phyloP scores from a whole-genome alignment of 331 rosid species.

The Pyracantha coccinea region DNA sequence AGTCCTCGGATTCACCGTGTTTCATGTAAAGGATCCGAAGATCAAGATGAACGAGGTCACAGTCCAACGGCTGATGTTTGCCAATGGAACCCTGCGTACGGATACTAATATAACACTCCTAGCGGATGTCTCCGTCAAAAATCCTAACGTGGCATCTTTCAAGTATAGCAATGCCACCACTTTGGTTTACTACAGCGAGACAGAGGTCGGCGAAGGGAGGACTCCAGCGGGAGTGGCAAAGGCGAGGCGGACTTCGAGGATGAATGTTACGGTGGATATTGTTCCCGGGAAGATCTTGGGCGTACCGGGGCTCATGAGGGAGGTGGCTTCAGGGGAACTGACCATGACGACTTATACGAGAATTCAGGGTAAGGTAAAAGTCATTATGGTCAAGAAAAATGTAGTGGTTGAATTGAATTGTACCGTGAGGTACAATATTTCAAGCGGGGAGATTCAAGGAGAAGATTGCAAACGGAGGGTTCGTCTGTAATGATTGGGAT shows the following conservation, averaged over 20 bases:
- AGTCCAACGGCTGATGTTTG: not conserved
- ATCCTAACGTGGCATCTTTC: constrained; percentile 40
- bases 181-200: constrained; percentile 2
- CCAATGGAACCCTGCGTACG: not conserved
- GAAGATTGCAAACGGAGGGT: constrained; percentile 15
- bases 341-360: constrained; percentile 17
- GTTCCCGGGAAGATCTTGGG: not conserved
- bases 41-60: constrained; percentile 14
- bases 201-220: constrained; percentile 24
- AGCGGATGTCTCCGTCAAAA: constrained; percentile 27
- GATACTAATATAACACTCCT: constrained; percentile 3
- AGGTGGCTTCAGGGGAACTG: not conserved
- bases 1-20: constrained; percentile 36
- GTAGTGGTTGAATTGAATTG: constrained; percentile 28
- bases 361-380: constrained; percentile 25
- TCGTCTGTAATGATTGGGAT: not conserved
- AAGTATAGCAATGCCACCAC: constrained; percentile 19
- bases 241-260: constrained; percentile 20
- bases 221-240: constrained; percentile 26
- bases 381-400: constrained; percentile 18
- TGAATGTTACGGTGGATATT: constrained; percentile 29
- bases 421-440: constrained; percentile 11
- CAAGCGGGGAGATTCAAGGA: not conserved
- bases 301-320: not conserved
- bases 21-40: constrained; percentile 27